Evolutionary conservation across 768 basidiomycete genomes (phyloP), one percentile per base, ranked within the genome.

Genomic region (Boletus vinaceobasis): DNA sequence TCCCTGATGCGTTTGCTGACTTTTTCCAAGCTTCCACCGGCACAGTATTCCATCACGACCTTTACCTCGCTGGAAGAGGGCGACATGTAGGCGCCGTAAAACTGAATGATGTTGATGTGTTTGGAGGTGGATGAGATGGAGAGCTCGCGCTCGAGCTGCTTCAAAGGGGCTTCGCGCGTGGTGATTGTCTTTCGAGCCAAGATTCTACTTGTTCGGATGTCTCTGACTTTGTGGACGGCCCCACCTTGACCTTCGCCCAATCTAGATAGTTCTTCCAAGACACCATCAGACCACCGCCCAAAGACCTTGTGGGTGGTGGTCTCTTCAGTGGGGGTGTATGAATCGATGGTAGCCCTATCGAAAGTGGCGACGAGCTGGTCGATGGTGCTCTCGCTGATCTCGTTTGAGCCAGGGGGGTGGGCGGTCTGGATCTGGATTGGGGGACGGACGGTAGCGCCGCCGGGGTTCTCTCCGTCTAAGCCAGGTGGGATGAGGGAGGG

Each of bases 111-210:
- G 65, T 96, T 96, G 61, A 82, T 73, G 63, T 96, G 91, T 45
- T 84, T 77, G 51, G 88, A 92, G 51, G 85, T 82, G 47, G 90
- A 86, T 63, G 92, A 92, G 72, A 98, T 96, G 51, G 84, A 83
- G 52, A 98, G 78, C 74, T 99, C 97, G 53, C 97, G 86, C 54
- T 93, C 78, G 55, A 98, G 83, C 76, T 98, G 96, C 74, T 88
- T 90, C 74, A 88, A 79, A 17, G 94, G 95, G 43, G 93, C 96
- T 63, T 91, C 89, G 52, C 85, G 85, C 10, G 90, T 92, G 31
- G 90, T 90, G 67, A 96, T 93, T 9, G 92, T 90, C 78, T 99
- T 99, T 65, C 94, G 85, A 5, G 97, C 97, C 83, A 97, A 87
- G 63, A 94, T 80, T 68, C 77, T 76, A 33, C 83, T 84, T 1